Percentiles rank a stretch among this genome's conserved stretches.
Conservation (phyloP, 805 yeast species). For the Candida krabiensis region DNA sequence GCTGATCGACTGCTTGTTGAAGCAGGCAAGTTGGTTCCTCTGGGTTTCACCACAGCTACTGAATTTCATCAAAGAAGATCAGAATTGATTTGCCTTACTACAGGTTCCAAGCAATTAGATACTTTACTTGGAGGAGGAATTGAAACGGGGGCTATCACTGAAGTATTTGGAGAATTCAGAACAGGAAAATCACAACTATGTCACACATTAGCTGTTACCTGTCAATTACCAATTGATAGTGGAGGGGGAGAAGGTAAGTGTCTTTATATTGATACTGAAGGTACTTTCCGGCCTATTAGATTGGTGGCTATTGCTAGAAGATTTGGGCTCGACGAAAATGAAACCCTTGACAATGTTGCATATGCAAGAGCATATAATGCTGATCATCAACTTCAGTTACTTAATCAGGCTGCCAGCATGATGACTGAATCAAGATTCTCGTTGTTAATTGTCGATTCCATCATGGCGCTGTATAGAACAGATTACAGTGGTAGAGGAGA, state of each 20-base stretch:
- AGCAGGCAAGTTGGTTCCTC: conserved; percentile 84
- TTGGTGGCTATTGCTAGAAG: conserved; percentile 87
- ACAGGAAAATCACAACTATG: conserved; percentile 97
- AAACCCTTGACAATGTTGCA: conserved; percentile 95
- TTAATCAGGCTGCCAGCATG: conserved; percentile 91
- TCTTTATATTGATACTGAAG: conserved; percentile 93
- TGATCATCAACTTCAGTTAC: conserved; percentile 86
- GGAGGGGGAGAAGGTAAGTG: conserved; percentile 99
- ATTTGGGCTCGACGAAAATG: conserved; percentile 88
- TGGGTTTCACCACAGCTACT: conserved; percentile 97
- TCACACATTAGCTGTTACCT: conserved; percentile 94
- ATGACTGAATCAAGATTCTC: conserved; percentile 94
- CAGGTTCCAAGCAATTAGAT: conserved; percentile 93
- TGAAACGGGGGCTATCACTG: conserved; percentile 96
- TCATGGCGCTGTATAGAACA: conserved; percentile 94
- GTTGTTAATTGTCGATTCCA: conserved; percentile 89
- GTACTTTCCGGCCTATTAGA: conserved; percentile 92
- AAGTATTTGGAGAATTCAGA: conserved; percentile 94
- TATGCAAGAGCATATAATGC: conserved; percentile 97
- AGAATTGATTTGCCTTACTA: conserved; percentile 88
- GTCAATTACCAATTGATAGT: conserved; percentile 93
- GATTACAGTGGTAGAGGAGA: conserved; percentile 97
- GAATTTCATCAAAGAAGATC: conserved; percentile 89
- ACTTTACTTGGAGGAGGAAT: conserved; percentile 94
- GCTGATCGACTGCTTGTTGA: conserved; percentile 83